phyloP scores from a whole-genome alignment of 805 yeast species.

The Pachysolen tannophilus region DNA sequence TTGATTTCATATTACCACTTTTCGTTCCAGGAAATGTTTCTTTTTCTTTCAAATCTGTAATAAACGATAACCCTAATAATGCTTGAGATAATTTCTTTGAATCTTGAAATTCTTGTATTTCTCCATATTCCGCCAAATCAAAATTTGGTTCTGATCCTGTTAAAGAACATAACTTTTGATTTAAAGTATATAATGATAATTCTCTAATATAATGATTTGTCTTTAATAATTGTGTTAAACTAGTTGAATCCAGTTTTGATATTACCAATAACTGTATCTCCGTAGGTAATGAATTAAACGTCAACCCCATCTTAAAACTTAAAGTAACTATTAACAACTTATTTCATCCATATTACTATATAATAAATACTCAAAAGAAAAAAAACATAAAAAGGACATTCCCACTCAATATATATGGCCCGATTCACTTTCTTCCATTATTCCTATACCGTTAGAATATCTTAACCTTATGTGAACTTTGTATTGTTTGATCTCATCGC shows the following conservation, averaged over 20 bases:
- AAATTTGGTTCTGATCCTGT: neutral
- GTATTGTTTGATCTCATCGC: no score
- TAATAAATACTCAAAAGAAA: no score
- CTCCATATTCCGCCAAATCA: constrained; percentile 1
- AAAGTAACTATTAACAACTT: no score
- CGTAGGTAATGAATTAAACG: constrained; percentile 12
- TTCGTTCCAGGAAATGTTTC: neutral
- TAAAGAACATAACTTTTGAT: constrained; percentile 6
- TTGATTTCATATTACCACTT: neutral
- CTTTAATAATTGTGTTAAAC: constrained; percentile 9
- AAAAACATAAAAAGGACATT: no score
- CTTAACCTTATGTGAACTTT: no score
- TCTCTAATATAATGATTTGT: constrained; percentile 7
- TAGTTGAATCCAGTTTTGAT: constrained; percentile 9
- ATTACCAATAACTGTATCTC: constrained; percentile 17
- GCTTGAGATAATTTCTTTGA: neutral
- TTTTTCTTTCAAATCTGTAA: neutral
- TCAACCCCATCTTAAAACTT: no score
- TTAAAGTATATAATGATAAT: constrained; percentile 7
- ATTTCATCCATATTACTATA: no score
- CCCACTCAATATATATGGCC: no score
- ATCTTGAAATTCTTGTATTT: no score
- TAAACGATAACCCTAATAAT: neutral
- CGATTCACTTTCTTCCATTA: no score
- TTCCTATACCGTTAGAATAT: no score